Evolutionary conservation across 2,329 filamentous ascomycete species (phyloP), one percentile per base, ranked within the genome.

Genomic region (Penicillium sp.): DNA sequence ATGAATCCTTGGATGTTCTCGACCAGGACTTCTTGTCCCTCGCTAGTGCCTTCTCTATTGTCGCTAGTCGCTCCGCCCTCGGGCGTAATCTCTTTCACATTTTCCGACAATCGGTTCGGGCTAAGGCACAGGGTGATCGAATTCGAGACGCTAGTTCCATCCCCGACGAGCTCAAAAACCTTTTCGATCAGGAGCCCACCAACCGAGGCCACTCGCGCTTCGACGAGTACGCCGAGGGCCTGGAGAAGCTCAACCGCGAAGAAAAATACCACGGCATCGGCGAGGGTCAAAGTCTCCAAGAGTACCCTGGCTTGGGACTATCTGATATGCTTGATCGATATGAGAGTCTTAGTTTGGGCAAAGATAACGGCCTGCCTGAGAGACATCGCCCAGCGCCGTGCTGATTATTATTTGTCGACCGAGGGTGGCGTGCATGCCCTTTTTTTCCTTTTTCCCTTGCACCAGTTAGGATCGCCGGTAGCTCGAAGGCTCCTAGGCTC

Each of bases 291-390:
- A 60, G 51, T 4, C 49, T 66, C 12, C 65, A 67, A 46, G 55
- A 62, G 23, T 66, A 65, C 39, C 56, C 62, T n/a, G 62, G 64
- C 4, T 36, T 67, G 29, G 58, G 61, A 7, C 55, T 74, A 2
- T 69, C 62, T 13, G 69, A 72, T 20, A 74, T 74, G 71, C 58
- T 74, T 32, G 69, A 71, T 53, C 64, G 64, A 3, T 73, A 73
- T 48, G 71, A 74, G 48, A 70, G 64, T 50, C 53, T 73, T 48
- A 73, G 69, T 51, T 40, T 73, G 42, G 71, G 71, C 2, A 71
- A 70, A 36, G 68, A 72, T 36, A 61, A 66, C 34, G 50, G 67
- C 7, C 51, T 63, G 13, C 36, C 54, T 5, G 60, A 64, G 44
- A 53, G 65, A 49, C 42, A 43, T 36, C 57, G 54, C 5, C 51